A percentile compares a stretch with the other conserved stretches of the same genome.
Conservation (phyloP, 345 rosid species). For the Streptanthus diversifolius region DNA sequence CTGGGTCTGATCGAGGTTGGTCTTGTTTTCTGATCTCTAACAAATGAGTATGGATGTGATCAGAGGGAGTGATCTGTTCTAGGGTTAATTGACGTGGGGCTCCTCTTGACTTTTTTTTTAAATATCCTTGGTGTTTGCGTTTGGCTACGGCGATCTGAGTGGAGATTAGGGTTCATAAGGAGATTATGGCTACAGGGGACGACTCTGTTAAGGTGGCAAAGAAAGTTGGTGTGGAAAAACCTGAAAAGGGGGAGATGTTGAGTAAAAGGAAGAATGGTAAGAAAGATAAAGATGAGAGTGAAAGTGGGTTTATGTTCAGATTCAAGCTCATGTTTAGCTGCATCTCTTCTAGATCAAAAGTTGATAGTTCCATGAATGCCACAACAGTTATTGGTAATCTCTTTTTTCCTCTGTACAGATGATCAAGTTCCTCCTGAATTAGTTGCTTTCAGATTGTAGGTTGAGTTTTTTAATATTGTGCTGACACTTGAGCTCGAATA, state of each 20-base stretch:
- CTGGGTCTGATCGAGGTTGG: constrained; percentile 35
- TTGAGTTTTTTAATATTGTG: background rate
- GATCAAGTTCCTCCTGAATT: background rate
- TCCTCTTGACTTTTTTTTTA: constrained; percentile 3
- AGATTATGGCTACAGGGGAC: constrained; percentile 44
- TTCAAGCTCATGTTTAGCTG: constrained; percentile 53
- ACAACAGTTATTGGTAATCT: constrained; percentile 37
- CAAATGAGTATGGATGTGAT: constrained; percentile 14
- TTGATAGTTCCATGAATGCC: constrained; percentile 68
- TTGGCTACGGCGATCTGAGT: constrained; percentile 17
- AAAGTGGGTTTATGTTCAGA: constrained; percentile 63
- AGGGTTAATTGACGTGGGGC: constrained; percentile 6
- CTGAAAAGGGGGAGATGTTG: constrained; percentile 35
- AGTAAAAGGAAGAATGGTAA: constrained; percentile 41
- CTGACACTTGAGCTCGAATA: background rate
- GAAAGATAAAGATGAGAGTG: constrained; percentile 42
- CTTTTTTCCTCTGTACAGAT: background rate
- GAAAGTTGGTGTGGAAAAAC: constrained; percentile 36
- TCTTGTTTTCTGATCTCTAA: background rate
- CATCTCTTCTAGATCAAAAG: constrained; percentile 78
- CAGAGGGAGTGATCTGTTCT: constrained; percentile 13
- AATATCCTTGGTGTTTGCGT: background rate
- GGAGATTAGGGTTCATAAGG: constrained; percentile 6
- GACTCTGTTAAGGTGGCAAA: constrained; percentile 39
- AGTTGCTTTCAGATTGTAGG: constrained; percentile 8